A percentile compares a stretch with the other conserved stretches of the same genome.
phyloP scores from a whole-genome alignment of 257 asterid species.

The Ligustrum vulgare region DNA sequence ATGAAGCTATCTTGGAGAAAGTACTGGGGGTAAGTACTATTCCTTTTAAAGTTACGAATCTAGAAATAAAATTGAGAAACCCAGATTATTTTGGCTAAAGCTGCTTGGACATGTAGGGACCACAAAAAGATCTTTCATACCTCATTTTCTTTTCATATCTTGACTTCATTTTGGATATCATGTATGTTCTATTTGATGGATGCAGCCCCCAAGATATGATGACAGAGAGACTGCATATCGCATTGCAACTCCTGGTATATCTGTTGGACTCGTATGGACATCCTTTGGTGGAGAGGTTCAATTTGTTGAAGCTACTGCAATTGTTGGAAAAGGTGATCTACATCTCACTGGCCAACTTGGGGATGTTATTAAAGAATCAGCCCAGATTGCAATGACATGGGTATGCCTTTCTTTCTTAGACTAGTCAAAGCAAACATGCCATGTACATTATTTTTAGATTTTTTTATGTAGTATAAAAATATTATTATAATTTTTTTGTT shows the following conservation, averaged over 20 bases:
- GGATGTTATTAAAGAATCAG: slow-evolving; percentile 96
- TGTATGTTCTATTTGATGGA: slow-evolving; percentile 21
- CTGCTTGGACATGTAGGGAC: slow-evolving; percentile 7
- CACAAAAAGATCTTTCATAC: slow-evolving; percentile 8
- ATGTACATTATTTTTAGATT: too few species aligned
- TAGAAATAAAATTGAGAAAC: slow-evolving; percentile 14
- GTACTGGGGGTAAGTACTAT: slow-evolving; percentile 88
- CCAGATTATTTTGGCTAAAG: slow-evolving; percentile 14
- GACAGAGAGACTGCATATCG: slow-evolving; percentile 89
- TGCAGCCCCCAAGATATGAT: slow-evolving; percentile 90
- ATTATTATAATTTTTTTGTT: too few species aligned
- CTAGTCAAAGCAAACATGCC: too few species aligned
- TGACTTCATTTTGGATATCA: slow-evolving; percentile 12
- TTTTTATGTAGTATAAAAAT: too few species aligned
- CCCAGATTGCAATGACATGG: slow-evolving; percentile 99
- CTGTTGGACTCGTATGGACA: slow-evolving; percentile 97
- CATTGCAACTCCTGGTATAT: slow-evolving; percentile 86
- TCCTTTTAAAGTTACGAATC: background rate
- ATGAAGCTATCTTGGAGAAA: slow-evolving; percentile 92
- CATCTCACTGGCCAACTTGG: slow-evolving; percentile 99
- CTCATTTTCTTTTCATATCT: slow-evolving; percentile 17
- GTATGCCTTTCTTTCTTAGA: slow-evolving; percentile 38
- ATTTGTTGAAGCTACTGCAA: slow-evolving; percentile 88
- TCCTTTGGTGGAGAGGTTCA: slow-evolving; percentile 97
- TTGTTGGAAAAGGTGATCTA: slow-evolving; percentile 96